Evolutionary conservation across 2,329 filamentous ascomycete genomes (phyloP), one percentile per base, ranked within the genome.

Genomic region (Ilyonectria destructans): DNA sequence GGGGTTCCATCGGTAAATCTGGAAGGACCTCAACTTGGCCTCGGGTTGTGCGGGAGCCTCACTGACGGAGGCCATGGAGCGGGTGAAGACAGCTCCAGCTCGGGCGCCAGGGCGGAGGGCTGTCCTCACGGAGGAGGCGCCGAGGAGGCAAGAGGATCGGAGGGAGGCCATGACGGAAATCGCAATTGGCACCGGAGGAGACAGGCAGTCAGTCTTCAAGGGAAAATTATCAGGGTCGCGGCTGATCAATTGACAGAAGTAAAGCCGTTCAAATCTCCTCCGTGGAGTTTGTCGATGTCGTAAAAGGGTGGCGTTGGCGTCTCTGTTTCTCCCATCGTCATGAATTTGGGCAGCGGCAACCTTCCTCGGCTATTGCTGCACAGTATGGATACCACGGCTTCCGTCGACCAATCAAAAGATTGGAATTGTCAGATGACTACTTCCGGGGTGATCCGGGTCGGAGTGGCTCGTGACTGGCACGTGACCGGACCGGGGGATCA

Each of bases 1-100:
- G 69, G 96, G 96, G 82, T 97, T 97, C 96, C 96, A 99, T 82
- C 96, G 91, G 91, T 99, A 99, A 87, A 99, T 92, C 84, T 97
- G 92, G 90, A 99, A 99, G 58, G 93, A 95, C 92, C 98, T 98
- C 85, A 93, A 90, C 77, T 86, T 87, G 63, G 92, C 87, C 76
- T 93, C 88, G 74, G 89, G 83, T 65, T 89, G 84, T 57, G 89
- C 88, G 56, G 90, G 87, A 40, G 90, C 87, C 81, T 92, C 82
- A 78, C 84, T 85, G 71, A 88, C 83, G 2, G 87, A 84, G 62
- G 88, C 88, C 84, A 90, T 88, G 68, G 85, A 84, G 69, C 87
- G 86, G 58, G 83, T 75, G 72, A 85, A 83, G 75, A 83, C 79
- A 69, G 82, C 81, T 56, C 80, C 51, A 35, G 17, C 17, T 43